A percentile compares a stretch with the other conserved stretches of the same genome.
These are phyloP conservation scores for Talaromyces sp. DNA, from an alignment of 2,329 filamentous ascomycete species.

Conservation along the genomic window DNA sequence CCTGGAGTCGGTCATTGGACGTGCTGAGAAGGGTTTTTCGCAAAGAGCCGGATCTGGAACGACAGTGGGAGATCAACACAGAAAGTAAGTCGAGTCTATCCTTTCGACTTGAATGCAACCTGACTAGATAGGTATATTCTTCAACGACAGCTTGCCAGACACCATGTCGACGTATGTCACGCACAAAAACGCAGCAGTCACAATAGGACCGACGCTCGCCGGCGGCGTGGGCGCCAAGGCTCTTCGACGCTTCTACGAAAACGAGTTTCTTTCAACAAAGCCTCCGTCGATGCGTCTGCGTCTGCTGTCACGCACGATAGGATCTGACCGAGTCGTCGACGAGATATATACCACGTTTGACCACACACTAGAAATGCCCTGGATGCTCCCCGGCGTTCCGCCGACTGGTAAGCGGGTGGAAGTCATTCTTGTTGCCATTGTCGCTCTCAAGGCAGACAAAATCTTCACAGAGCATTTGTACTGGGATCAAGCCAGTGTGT, in stretches of 20 bases:
- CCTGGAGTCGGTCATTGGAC: slow-evolving; percentile 62
- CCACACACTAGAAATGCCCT: slow-evolving; percentile 52
- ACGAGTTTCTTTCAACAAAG: slow-evolving; percentile 51
- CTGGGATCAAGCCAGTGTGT: slow-evolving; percentile 58
- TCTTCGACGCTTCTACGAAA: slow-evolving; percentile 49
- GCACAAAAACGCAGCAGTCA: slow-evolving; percentile 24
- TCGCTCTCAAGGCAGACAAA: slow-evolving; percentile 49
- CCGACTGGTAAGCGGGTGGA: slow-evolving; percentile 55
- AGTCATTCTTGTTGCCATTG: slow-evolving; percentile 53
- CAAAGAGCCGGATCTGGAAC: slow-evolving; percentile 31
- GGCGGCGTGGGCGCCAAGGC: slow-evolving; percentile 39
- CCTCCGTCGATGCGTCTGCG: slow-evolving; percentile 49
- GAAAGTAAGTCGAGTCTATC: slow-evolving; percentile 21
- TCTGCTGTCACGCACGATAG: slow-evolving; percentile 54
- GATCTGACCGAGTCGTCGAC: slow-evolving; percentile 56
- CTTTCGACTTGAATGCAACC: not conserved
- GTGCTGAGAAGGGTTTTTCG: slow-evolving; percentile 57
- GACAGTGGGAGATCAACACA: slow-evolving; percentile 31
- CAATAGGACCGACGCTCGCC: slow-evolving; percentile 32
- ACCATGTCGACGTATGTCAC: slow-evolving; percentile 28
- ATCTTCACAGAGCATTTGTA: slow-evolving; percentile 56
- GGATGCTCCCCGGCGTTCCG: slow-evolving; percentile 55
- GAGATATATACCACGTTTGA: slow-evolving; percentile 55
- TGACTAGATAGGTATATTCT: slow-evolving; percentile 25
- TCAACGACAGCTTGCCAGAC: slow-evolving; percentile 23